Base-by-base conservation (phyloP, 116 monocot genomes). In the Papilionanthe hybrid region DNA sequence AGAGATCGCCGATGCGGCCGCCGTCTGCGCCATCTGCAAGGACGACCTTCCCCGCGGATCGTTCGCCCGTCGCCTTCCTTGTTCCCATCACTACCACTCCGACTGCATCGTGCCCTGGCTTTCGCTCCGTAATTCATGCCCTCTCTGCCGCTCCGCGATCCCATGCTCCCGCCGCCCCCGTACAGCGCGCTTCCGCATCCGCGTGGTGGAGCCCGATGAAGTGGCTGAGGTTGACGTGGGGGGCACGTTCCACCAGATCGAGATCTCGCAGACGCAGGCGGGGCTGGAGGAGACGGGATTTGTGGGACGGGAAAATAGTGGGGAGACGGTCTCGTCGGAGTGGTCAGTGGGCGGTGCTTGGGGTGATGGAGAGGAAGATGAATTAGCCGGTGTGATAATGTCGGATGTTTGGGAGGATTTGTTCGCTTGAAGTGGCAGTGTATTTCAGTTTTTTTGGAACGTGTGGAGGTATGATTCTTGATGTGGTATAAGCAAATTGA, bases 21-120 rank as follows among this genome's bases (percentile, higher is more conserved):
- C 81, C 63, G 6, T 57, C 60, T 89, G 89, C 80, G 82, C 89
- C 44, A 75, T 89, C 55, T 89, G 89, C 74, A 89, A 86, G 55
- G 89, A 89, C 43, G 89, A 84, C 12, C 82, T 89, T 78, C 65
- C 66, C 17, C 77, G 57, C 32, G 72, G 29, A 23, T 81, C 83
- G 17, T 6, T 43, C 7, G 89, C 79, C 27, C 81, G 82, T 7
- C 72, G 23, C 37, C 90, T 90, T 55, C 90, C 87, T 47, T 90
- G 90, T 55, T 78, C 80, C 79, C 90, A 90, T 83, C 78, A 85
- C 22, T 90, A 82, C 79, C 90, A 90, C 85, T 72, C 87, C 32
- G 76, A 83, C 41, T 90, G 90, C 76, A 90, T 90, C 83, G 72
- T 79, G 15, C 90, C 85, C 30, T 90, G 90, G 90, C 85, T 90